Evolutionary conservation across 78 protist species (phyloP).

Genomic region (Isochrysis galbana): DNA sequence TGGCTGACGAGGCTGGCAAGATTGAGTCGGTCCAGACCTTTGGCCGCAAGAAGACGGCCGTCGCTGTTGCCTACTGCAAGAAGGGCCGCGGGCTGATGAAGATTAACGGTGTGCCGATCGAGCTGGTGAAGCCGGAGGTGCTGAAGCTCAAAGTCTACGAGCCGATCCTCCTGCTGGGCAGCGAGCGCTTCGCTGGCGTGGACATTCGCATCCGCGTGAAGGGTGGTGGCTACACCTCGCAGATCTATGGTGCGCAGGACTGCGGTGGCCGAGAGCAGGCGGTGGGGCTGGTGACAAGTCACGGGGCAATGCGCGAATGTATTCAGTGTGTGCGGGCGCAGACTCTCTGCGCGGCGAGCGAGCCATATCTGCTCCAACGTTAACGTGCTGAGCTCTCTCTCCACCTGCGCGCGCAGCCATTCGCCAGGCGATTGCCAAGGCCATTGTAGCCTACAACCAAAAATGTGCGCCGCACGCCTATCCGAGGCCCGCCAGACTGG

Average conservation of each 20-base stretch:
- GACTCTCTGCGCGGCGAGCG: too few relatives aligned
- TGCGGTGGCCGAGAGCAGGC: neutral
- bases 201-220: constrained; percentile 97
- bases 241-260: constrained; percentile 85
- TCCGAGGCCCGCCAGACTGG: too few relatives aligned
- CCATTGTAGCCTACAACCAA: constrained; percentile 96
- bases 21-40: constrained; percentile 20
- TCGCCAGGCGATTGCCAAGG: constrained; percentile 98
- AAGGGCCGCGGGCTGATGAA: constrained; percentile 91
- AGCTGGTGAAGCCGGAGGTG: constrained; percentile 87
- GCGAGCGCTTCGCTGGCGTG: constrained; percentile 78
- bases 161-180: constrained; percentile 95
- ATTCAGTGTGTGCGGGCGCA: neutral
- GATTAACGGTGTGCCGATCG: constrained; percentile 97
- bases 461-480: too few relatives aligned
- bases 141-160: constrained; percentile 96
- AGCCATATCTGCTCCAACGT: too few relatives aligned
- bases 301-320: too few relatives aligned
- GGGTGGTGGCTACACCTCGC: constrained; percentile 98
- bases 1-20: too few relatives aligned
- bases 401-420: too few relatives aligned
- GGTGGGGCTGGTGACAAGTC: neutral
- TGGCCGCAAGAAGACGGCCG: constrained; percentile 91
- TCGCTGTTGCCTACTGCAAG: constrained; percentile 96
- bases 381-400: too few relatives aligned